Percentiles rank a stretch among this genome's conserved stretches.
These are phyloP conservation scores for Ballota nigra DNA, from an alignment of 257 asterid genomes.

Conservation along the genomic window DNA sequence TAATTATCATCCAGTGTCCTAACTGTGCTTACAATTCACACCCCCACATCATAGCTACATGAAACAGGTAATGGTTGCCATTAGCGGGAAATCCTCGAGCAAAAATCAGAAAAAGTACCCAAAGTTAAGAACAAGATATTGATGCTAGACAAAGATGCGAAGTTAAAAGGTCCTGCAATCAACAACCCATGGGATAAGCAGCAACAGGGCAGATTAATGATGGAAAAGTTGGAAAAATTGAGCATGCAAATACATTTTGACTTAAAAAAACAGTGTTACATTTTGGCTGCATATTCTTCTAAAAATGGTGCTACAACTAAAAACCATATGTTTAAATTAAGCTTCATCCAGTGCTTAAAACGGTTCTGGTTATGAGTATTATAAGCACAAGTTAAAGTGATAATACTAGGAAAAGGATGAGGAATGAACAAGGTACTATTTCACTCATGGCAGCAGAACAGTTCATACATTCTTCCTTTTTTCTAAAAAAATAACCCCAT, in stretches of 20 bases:
- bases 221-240: not conserved
- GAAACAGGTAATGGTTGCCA: not conserved
- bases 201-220: not conserved
- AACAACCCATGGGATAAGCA: not conserved
- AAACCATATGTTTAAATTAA: not conserved
- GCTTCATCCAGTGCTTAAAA: not conserved
- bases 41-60: not conserved
- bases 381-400: conserved; percentile 1
- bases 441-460: not conserved
- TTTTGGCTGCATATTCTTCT: not conserved
- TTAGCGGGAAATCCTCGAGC: not conserved
- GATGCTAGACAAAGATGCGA: not conserved
- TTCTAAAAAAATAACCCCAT: not conserved
- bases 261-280: not conserved
- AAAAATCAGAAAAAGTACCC: not conserved
- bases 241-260: not conserved
- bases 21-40: not conserved
- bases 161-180: not conserved
- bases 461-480: not conserved
- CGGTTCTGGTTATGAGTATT: not conserved
- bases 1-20: not conserved
- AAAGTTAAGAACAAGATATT: conserved; percentile 7
- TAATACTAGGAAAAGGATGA: not conserved
- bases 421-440: not conserved
- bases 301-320: conserved; percentile 10